These are phyloP conservation scores for Calamus simplicifolius DNA, from an alignment of 176 grass and related monocot species.

Conservation along the genomic window DNA sequence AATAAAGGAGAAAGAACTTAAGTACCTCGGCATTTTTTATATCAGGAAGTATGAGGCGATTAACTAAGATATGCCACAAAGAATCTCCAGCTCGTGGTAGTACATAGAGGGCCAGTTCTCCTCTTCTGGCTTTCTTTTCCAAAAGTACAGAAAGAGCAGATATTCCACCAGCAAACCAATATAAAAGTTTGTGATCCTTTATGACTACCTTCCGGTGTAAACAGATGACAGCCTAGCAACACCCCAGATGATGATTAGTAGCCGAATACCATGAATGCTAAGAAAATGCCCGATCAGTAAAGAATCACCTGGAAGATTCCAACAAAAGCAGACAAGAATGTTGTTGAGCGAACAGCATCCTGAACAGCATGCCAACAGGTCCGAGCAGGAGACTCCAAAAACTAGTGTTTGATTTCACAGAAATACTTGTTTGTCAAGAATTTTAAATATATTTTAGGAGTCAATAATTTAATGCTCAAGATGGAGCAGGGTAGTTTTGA, in stretches of 20 bases:
- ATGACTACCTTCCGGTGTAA: slow-evolving; percentile 82
- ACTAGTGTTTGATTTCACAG: slow-evolving; percentile 38
- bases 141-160: slow-evolving; percentile 85
- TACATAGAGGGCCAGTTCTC: slow-evolving; percentile 91
- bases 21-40: slow-evolving; percentile 87
- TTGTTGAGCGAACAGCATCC: slow-evolving; percentile 84
- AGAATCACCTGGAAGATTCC: slow-evolving; percentile 76
- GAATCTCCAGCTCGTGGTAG: slow-evolving; percentile 91
- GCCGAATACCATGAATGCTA: slow-evolving; percentile 17
- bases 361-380: slow-evolving; percentile 85
- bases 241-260: slow-evolving; percentile 11
- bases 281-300: background rate
- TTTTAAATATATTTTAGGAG: too few species aligned
- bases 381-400: slow-evolving; percentile 77
- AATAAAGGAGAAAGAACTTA: slow-evolving; percentile 6
- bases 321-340: slow-evolving; percentile 94
- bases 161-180: slow-evolving; percentile 84
- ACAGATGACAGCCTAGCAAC: slow-evolving; percentile 63
- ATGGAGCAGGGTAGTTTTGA: too few species aligned
- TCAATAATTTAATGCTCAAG: too few species aligned
- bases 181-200: slow-evolving; percentile 91
- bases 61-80: slow-evolving; percentile 86
- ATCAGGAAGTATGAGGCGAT: slow-evolving; percentile 74
- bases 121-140: slow-evolving; percentile 90
- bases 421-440: too few species aligned